Conservation (phyloP, 306 rosid species). For the Pueraria montana region DNA sequence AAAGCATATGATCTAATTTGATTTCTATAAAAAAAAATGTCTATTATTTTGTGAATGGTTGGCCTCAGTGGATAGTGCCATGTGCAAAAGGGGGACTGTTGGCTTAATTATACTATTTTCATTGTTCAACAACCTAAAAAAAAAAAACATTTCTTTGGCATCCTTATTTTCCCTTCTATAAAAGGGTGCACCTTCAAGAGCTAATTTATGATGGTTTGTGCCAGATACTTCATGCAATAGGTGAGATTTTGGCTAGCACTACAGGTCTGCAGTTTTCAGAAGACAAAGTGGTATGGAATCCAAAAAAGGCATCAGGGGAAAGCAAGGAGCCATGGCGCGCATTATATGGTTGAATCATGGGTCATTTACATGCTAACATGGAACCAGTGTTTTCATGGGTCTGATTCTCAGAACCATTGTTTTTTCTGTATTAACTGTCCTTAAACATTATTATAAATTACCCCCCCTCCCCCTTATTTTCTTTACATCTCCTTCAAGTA, state of each 20-base stretch:
- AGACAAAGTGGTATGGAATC: constrained; percentile 71
- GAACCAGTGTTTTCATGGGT: not conserved
- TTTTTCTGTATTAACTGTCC: constrained; percentile 20
- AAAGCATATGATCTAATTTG: not conserved
- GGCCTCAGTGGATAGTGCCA: not conserved
- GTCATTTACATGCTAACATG: constrained; percentile 14
- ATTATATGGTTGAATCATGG: constrained; percentile 70
- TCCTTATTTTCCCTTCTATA: constrained; percentile 4
- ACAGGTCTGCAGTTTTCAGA: constrained; percentile 64
- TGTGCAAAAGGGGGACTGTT: constrained; percentile 2
- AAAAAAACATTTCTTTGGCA: not conserved
- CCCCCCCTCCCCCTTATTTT: not conserved
- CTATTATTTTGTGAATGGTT: not conserved
- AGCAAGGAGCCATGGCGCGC: constrained; percentile 84
- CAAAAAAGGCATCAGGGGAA: constrained; percentile 59
- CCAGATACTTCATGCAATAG: constrained; percentile 64
- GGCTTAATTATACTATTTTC: not conserved
- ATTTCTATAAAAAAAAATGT: not conserved
- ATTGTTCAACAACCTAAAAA: not conserved
- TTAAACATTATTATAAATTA: not conserved
- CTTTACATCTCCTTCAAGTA: not conserved
- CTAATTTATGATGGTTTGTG: constrained; percentile 44
- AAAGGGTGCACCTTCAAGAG: not conserved
- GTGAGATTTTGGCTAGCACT: constrained; percentile 70
- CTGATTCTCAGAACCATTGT: constrained; percentile 22